These are phyloP conservation scores for Schizothecium vesticola DNA, from an alignment of 495 filamentous ascomycete genomes.

Conservation along the genomic window DNA sequence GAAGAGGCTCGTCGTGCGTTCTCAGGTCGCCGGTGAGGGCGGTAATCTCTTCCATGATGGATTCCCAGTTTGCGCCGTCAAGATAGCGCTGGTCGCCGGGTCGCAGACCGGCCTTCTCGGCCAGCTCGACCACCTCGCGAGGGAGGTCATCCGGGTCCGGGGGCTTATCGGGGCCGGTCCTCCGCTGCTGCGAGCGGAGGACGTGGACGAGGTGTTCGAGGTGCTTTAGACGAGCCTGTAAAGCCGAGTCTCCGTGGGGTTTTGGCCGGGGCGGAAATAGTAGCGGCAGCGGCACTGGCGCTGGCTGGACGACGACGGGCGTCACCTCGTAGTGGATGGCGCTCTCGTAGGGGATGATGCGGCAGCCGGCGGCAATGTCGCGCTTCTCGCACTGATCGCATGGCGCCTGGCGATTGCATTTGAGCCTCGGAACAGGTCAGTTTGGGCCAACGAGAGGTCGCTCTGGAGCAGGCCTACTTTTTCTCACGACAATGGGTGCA, in stretches of 20 bases:
- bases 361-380: slow-evolving; percentile 39
- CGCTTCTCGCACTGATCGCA: slow-evolving; percentile 48
- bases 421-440: slow-evolving; percentile 33
- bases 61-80: slow-evolving; percentile 46
- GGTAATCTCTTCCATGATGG: slow-evolving; percentile 44
- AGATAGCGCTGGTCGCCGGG: slow-evolving; percentile 43
- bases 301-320: not conserved
- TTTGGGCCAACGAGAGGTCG: not conserved
- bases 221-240: slow-evolving; percentile 48
- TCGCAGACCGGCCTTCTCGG: slow-evolving; percentile 25
- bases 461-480: slow-evolving; percentile 37
- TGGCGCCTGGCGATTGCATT: slow-evolving; percentile 48
- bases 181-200: slow-evolving; percentile 37
- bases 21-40: slow-evolving; percentile 21
- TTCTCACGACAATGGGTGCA: slow-evolving; percentile 49
- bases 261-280: slow-evolving; percentile 1
- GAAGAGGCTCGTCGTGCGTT: slow-evolving; percentile 13
- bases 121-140: slow-evolving; percentile 1
- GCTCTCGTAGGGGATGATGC: slow-evolving; percentile 32
- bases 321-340: slow-evolving; percentile 30
- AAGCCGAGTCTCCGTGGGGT: slow-evolving; percentile 31
- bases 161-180: slow-evolving; percentile 11
- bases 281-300: not conserved
- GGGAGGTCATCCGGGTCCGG: slow-evolving; percentile 5
- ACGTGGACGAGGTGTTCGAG: slow-evolving; percentile 48